Percentiles rank a stretch among this genome's conserved stretches.
Evolutionary conservation across 352 stramenopile genomes (phyloP).

Genomic region (Pythium plurisporium): DNA sequence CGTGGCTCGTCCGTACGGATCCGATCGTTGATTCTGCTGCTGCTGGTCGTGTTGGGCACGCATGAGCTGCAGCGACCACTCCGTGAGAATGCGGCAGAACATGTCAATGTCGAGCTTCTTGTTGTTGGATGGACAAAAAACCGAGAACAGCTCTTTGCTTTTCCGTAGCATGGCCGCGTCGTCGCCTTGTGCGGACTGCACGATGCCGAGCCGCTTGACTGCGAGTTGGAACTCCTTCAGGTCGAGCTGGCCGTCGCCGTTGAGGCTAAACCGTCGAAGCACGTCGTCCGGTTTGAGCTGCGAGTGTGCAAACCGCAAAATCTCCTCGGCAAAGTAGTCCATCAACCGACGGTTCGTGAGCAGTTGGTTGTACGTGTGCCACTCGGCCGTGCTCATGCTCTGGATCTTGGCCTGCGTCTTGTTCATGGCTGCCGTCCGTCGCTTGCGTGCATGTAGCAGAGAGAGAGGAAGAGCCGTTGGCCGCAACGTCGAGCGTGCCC

Average conservation of each 20-base stretch:
- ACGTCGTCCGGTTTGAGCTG: constrained; percentile 67
- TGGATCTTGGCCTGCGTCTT: constrained; percentile 73
- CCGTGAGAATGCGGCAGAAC: constrained; percentile 78
- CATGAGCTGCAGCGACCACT: constrained; percentile 69
- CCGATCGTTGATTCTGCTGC: not conserved
- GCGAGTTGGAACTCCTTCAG: constrained; percentile 72
- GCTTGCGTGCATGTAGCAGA: not conserved
- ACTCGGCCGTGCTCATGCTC: constrained; percentile 74
- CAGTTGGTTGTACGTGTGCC: constrained; percentile 67
- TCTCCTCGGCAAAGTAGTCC: constrained; percentile 55
- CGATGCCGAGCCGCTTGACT: constrained; percentile 64
- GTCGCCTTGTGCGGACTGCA: constrained; percentile 12
- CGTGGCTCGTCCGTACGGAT: not conserved
- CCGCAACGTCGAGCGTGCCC: too few relatives aligned
- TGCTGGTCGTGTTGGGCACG: constrained; percentile 33
- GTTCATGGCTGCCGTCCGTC: constrained; percentile 25
- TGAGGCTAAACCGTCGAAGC: constrained; percentile 68
- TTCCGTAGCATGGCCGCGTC: constrained; percentile 3
- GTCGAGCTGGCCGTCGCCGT: constrained; percentile 68
- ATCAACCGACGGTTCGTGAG: constrained; percentile 50
- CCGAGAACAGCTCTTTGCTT: constrained; percentile 51
- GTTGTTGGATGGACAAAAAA: constrained; percentile 63
- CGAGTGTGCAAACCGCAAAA: constrained; percentile 52
- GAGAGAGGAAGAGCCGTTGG: too few relatives aligned
- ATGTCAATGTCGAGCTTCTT: constrained; percentile 75